Percentiles rank a stretch among this genome's conserved stretches.
phyloP scores from a whole-genome alignment of 805 yeast genomes.

The Candida xiaguanensis region DNA sequence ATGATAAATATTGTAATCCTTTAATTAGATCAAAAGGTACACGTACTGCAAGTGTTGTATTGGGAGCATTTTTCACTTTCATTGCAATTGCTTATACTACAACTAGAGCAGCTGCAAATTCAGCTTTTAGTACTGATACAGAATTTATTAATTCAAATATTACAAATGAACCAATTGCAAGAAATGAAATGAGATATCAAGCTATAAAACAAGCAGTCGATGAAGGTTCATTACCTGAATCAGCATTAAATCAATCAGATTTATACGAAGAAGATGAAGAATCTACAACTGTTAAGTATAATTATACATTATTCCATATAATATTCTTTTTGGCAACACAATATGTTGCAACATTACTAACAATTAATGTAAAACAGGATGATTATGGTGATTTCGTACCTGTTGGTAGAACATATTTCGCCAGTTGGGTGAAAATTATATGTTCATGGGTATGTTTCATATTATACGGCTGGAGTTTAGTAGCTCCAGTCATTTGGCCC shows the following conservation, averaged over 20 bases:
- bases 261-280: constrained; percentile 59
- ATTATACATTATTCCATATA: constrained; percentile 82
- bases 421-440: constrained; percentile 89
- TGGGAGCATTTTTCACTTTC: constrained; percentile 93
- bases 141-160: constrained; percentile 33
- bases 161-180: constrained; percentile 44
- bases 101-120: constrained; percentile 84
- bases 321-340: constrained; percentile 95
- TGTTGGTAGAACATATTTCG: constrained; percentile 94
- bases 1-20: constrained; percentile 89
- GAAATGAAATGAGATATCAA: constrained; percentile 76
- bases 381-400: constrained; percentile 89
- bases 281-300: constrained; percentile 64
- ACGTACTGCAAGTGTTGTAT: constrained; percentile 77
- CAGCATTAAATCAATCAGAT: constrained; percentile 78
- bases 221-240: constrained; percentile 90
- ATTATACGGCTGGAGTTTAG: constrained; percentile 83
- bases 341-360: constrained; percentile 89
- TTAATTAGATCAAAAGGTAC: constrained; percentile 85
- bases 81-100: constrained; percentile 96
- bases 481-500: constrained; percentile 89
- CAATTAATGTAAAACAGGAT: constrained; percentile 85
- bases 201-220: constrained; percentile 94
- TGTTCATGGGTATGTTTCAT: constrained; percentile 90
- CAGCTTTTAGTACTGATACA: constrained; percentile 40